These are phyloP conservation scores for Histomonas meleagridis DNA, from an alignment of 208 protist genomes.

Conservation along the genomic window DNA sequence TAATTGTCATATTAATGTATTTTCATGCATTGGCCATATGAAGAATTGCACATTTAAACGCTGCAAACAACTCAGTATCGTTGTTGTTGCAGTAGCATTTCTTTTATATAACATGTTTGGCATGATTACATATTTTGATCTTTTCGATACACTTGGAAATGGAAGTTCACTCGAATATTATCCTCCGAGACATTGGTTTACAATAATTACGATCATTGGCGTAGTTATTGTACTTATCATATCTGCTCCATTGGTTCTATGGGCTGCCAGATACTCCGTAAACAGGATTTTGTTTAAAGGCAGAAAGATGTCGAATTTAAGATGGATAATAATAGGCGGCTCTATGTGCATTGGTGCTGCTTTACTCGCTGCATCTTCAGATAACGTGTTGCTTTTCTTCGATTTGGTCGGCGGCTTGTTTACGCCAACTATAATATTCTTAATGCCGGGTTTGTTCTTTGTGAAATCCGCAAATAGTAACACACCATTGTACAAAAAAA, in stretches of 20 bases:
- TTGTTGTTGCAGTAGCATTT: background rate
- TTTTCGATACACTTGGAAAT: background rate
- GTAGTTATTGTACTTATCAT: background rate
- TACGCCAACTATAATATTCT: conserved; percentile 2
- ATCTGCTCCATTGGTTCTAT: background rate
- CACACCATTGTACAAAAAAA: background rate
- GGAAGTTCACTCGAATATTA: background rate
- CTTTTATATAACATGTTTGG: conserved; percentile 8
- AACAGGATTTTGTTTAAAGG: background rate
- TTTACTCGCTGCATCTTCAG: background rate
- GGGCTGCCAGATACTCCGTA: background rate
- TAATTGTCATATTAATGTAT: background rate
- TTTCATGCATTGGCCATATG: background rate
- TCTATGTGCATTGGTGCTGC: background rate
- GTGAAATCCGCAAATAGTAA: too few relatives aligned
- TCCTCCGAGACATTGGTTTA: background rate
- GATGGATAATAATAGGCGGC: background rate
- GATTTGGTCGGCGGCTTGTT: conserved; percentile 26
- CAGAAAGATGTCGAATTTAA: background rate
- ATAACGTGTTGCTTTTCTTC: conserved; percentile 24
- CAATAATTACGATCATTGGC: background rate
- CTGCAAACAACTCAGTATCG: background rate
- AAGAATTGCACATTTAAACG: background rate
- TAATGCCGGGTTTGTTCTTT: background rate
- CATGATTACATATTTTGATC: background rate